Conservation (phyloP, 73 alveolate genomes). For the Tetrahymena thermophila region DNA sequence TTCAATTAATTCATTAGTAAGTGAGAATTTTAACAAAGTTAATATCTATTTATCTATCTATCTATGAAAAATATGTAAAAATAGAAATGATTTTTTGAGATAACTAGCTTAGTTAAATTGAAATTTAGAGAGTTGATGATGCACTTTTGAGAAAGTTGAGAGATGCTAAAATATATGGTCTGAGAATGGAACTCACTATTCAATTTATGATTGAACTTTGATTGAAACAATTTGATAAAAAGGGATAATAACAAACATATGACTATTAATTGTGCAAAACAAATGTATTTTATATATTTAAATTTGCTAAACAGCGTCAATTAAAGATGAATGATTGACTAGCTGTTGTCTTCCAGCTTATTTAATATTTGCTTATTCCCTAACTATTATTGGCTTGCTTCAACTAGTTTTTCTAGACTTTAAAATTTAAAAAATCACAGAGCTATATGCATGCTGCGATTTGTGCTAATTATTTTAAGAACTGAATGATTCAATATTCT, state of each 20-base stretch:
- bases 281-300: neutral
- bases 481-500: neutral
- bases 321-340: neutral
- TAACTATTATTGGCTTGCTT: neutral
- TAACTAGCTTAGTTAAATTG: neutral
- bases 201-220: neutral
- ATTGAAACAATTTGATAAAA: neutral
- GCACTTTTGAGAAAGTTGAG: neutral
- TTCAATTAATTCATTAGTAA: neutral
- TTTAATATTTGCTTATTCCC: neutral
- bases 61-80: neutral
- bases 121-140: neutral
- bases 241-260: neutral
- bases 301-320: neutral
- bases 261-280: neutral
- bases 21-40: neutral
- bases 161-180: neutral
- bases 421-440: neutral
- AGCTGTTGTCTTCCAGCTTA: neutral
- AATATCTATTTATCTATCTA: neutral
- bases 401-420: neutral
- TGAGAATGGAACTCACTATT: neutral
- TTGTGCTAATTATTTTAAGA: neutral
- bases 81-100: neutral
- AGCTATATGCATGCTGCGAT: neutral